These are phyloP conservation scores for Coniochaeta hoffmannii DNA, from an alignment of 2,329 filamentous ascomycete species.

Conservation along the genomic window DNA sequence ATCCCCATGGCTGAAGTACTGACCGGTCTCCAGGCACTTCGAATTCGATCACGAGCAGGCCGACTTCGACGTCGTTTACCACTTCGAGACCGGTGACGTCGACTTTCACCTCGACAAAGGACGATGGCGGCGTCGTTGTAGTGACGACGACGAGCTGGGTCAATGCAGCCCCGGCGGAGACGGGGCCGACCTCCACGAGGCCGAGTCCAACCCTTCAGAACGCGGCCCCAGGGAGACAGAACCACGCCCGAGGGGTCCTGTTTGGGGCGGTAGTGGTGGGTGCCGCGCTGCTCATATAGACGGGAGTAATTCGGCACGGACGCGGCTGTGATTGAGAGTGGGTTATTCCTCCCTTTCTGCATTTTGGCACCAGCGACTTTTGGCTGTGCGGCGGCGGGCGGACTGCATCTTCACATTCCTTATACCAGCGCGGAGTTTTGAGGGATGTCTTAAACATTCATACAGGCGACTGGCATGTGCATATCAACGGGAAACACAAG, in stretches of 20 bases:
- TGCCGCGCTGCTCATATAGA: conserved; percentile 11
- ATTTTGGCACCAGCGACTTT: neutral
- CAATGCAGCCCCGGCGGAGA: conserved; percentile 27
- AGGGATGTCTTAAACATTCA: neutral
- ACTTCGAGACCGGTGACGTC: conserved; percentile 22
- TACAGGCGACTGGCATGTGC: conserved; percentile 1
- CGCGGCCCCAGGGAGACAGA: conserved; percentile 8
- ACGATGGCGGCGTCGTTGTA: conserved; percentile 34
- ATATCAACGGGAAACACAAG: neutral
- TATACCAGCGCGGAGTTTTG: neutral
- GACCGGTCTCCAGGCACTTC: conserved; percentile 12
- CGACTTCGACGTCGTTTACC: conserved; percentile 10
- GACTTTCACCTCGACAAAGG: conserved; percentile 37
- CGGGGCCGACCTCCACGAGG: conserved; percentile 21
- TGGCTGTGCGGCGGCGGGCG: neutral
- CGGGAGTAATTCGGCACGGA: neutral
- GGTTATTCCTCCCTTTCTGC: neutral
- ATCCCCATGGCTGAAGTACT: neutral
- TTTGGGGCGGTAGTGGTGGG: neutral
- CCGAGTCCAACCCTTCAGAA: conserved; percentile 26
- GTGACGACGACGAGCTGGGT: conserved; percentile 44
- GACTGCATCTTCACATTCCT: neutral
- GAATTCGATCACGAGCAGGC: conserved; percentile 23
- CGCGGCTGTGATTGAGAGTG: neutral
- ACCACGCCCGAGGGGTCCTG: neutral